Evolutionary conservation across 2,329 filamentous ascomycete species (phyloP), one percentile per base, ranked within the genome.

Genomic region (Hortaea sp.): DNA sequence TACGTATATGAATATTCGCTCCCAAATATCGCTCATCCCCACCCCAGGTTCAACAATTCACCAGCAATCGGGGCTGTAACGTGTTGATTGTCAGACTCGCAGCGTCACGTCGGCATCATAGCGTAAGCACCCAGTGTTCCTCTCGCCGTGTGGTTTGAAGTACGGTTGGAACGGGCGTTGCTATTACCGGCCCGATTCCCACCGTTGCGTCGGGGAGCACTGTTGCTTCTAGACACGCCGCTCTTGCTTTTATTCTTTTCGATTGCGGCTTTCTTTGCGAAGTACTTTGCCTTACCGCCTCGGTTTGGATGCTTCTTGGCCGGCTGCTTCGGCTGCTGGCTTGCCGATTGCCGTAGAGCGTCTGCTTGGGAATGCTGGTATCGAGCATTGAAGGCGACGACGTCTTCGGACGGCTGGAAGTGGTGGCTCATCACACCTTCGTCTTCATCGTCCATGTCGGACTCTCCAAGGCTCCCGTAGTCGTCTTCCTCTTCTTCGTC

Each of bases 381-480:
- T 6, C 45, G 42, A 11, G 49, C 49, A 40, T 59, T 57, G 47
- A 56, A 58, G 3, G 44, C 52, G 4, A 46, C 42, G 7, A 53
- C 51, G 9, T 44, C 38, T 11, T 52, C 41, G 11, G 50, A 46
- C n/a, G 39, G 51, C 34, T 49, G 48, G 49, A 61, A 61, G 48
- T 58, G 57, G 2, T 43, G 41, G 45, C 57, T 59, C 40, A 52
- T 30, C 49, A 57, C 55, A 20, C 55, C 56, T 6, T 47, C 44
- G 9, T 50, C 52, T 29, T 51, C 57, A 35, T 62, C 62, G 5
- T 71, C 68, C 39, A 66, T 59, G 47, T 66, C 69, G 41, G 64
- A 67, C 44, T 69, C 60, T 44, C 65, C 66, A 50, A 71, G 64
- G 43, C 68, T 68, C 49, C 69, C 72, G 46, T 67, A 66, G 43